A percentile compares a stretch with the other conserved stretches of the same genome.
phyloP scores from a whole-genome alignment of 345 rosid species.

The Eucalyptus curtisii region DNA sequence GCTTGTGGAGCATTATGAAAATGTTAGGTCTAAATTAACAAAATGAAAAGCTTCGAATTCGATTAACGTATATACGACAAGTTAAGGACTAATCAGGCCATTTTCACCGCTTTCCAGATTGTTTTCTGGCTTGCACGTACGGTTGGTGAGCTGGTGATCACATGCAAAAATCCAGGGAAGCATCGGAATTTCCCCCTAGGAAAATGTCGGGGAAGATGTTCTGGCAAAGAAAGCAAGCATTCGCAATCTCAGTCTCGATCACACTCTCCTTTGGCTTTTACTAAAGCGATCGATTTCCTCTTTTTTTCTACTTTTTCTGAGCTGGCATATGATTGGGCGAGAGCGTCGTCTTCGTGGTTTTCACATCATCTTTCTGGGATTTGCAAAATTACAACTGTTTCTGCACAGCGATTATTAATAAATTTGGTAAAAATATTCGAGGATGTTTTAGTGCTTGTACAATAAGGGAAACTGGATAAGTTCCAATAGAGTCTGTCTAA shows the following conservation, averaged over 20 bases:
- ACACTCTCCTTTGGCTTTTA: background rate
- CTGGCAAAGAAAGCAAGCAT: background rate
- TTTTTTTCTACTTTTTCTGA: background rate
- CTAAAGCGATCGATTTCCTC: background rate
- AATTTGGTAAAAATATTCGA: background rate
- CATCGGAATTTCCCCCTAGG: background rate
- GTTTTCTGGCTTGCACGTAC: background rate
- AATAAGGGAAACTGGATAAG: background rate
- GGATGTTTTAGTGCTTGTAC: background rate
- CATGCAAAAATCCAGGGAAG: background rate
- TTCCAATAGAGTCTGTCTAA: background rate
- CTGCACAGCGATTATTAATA: background rate
- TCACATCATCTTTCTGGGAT: background rate
- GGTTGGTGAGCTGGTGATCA: background rate
- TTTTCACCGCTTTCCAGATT: no score
- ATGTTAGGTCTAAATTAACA: no score
- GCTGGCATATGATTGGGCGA: background rate
- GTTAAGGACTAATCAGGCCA: no score
- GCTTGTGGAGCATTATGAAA: fast-evolving
- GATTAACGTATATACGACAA: no score
- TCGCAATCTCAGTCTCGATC: background rate
- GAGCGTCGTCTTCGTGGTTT: background rate
- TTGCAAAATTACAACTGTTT: background rate
- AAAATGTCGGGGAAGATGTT: background rate
- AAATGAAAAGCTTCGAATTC: no score